Percentiles rank a stretch among this genome's conserved stretches.
Conservation (phyloP, 2,329 filamentous ascomycete genomes). For the Leptographium radiaticola region DNA sequence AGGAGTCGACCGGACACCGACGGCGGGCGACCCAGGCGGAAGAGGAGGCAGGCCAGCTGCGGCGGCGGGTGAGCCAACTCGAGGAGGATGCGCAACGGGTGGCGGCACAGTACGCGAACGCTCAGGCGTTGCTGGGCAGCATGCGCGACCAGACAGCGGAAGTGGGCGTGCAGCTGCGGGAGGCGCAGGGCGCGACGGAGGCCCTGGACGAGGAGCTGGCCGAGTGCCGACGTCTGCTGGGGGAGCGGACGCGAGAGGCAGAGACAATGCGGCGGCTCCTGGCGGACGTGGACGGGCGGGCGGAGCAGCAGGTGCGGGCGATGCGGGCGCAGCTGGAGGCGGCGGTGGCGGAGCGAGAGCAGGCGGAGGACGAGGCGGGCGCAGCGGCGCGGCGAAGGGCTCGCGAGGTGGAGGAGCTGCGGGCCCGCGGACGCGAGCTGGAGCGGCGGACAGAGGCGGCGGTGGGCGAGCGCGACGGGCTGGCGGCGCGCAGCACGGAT, state of each 20-base stretch:
- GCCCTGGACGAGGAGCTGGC: conserved; percentile 83
- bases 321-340: conserved; percentile 82
- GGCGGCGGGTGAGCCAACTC: conserved; percentile 40
- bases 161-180: conserved; percentile 81
- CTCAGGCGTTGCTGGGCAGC: conserved; percentile 73
- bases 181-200: conserved; percentile 69
- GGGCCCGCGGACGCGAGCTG: conserved; percentile 62
- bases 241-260: conserved; percentile 78
- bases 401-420: conserved; percentile 78
- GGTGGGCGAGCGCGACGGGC: conserved; percentile 60
- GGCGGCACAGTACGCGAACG: conserved; percentile 76
- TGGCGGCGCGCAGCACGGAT: conserved; percentile 50
- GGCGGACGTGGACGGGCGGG: conserved; percentile 70
- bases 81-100: conserved; percentile 51
- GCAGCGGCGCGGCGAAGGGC: conserved; percentile 62
- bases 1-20: conserved; percentile 57
- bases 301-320: conserved; percentile 71
- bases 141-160: conserved; percentile 91
- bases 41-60: conserved; percentile 55
- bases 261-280: conserved; percentile 90
- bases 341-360: conserved; percentile 86
- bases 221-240: conserved; percentile 75
- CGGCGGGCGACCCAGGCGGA: conserved; percentile 55
- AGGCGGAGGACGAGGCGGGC: conserved; percentile 80
- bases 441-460: conserved; percentile 64